Evolutionary conservation across 371 early-diverging fungal species (phyloP).

Genomic region (Mucor velutinosus): DNA sequence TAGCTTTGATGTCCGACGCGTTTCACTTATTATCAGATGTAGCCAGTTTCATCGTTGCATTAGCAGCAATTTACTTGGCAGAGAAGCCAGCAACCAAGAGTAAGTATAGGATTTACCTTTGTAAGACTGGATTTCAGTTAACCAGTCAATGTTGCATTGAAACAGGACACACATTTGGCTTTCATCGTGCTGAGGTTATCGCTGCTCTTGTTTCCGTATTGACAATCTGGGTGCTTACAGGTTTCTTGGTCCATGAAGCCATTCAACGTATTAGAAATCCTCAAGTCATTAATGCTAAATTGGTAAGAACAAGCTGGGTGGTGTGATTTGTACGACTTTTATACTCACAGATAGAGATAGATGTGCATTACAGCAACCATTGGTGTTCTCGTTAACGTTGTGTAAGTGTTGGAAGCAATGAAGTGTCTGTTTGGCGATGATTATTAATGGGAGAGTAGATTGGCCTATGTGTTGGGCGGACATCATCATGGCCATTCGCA

Average conservation of each 20-base stretch:
- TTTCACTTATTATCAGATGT: constrained; percentile 79
- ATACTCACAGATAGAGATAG: constrained; percentile 13
- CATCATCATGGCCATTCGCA: constrained; percentile 50
- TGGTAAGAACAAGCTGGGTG: constrained; percentile 27
- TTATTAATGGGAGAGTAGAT: constrained; percentile 15
- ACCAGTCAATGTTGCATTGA: background rate
- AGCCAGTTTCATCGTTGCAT: constrained; percentile 73
- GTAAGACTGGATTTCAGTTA: background rate
- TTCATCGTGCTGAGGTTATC: constrained; percentile 84
- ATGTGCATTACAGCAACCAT: constrained; percentile 75
- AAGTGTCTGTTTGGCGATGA: background rate
- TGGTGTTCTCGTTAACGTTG: constrained; percentile 81
- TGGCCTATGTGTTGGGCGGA: constrained; percentile 50
- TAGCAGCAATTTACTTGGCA: constrained; percentile 72
- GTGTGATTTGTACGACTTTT: background rate
- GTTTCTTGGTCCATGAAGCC: constrained; percentile 75
- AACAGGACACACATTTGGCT: constrained; percentile 77
- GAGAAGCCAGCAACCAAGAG: constrained; percentile 70
- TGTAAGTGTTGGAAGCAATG: constrained; percentile 34
- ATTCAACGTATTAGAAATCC: constrained; percentile 75
- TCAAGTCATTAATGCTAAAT: constrained; percentile 70
- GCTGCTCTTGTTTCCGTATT: constrained; percentile 82
- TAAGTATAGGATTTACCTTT: constrained; percentile 8
- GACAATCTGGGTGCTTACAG: constrained; percentile 84
- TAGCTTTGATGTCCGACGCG: constrained; percentile 75